Conservation (phyloP, 306 rosid genomes). For the Notholithocarpus densiflorus region DNA sequence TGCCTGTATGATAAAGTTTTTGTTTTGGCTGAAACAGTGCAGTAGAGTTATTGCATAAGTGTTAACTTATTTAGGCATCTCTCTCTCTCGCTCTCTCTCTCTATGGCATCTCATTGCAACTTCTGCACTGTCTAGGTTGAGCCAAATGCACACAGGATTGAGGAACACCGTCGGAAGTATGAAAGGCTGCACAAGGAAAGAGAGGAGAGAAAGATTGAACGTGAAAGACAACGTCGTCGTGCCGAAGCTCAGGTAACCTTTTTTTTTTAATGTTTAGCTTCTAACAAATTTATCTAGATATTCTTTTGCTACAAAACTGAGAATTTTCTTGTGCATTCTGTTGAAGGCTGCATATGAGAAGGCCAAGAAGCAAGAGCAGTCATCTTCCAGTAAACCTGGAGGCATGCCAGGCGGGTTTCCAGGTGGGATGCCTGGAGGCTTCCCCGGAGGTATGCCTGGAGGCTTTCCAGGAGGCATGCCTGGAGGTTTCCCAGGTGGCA, state of each 20-base stretch:
- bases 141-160: constrained; percentile 85
- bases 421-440: constrained; percentile 47
- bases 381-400: constrained; percentile 71
- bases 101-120: constrained; percentile 13
- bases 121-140: constrained; percentile 55
- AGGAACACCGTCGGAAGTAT: constrained; percentile 89
- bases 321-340: constrained; percentile 18
- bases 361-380: constrained; percentile 76
- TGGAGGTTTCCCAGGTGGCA: constrained; percentile 25
- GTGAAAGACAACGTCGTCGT: constrained; percentile 68
- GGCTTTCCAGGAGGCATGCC: constrained; percentile 30
- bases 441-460: constrained; percentile 41
- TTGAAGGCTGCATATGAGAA: constrained; percentile 84
- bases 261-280: constrained; percentile 12
- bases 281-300: background rate
- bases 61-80: background rate
- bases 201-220: constrained; percentile 57
- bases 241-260: constrained; percentile 79
- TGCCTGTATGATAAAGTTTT: background rate
- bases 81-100: background rate
- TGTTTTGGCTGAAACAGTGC: too few species aligned
- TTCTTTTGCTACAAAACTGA: constrained; percentile 9
- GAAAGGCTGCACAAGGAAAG: constrained; percentile 84
- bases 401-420: constrained; percentile 70
- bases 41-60: background rate